Conservation (phyloP, 2,329 filamentous ascomycete genomes). For the Aspergillus sp. region DNA sequence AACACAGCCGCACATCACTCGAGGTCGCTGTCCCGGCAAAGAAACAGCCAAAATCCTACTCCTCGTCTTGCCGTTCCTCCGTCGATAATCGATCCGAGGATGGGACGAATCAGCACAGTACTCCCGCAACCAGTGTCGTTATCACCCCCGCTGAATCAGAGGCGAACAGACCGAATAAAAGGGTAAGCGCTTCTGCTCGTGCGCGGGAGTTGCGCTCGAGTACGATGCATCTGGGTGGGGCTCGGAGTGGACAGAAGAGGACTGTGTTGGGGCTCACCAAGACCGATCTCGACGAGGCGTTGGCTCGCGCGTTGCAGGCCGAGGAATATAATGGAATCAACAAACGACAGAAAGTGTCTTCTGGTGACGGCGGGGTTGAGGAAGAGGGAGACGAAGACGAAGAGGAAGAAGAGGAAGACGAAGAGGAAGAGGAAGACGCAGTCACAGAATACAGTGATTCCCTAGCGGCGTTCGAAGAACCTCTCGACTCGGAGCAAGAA, state of each 20-base stretch:
- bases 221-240: constrained; percentile 29
- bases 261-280: constrained; percentile 32
- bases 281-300: constrained; percentile 18
- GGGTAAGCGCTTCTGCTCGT: constrained; percentile 39
- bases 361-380: not conserved
- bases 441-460: not conserved
- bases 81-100: constrained; percentile 33
- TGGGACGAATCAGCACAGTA: constrained; percentile 42
- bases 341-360: constrained; percentile 30
- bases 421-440: constrained; percentile 7
- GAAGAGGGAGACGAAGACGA: constrained; percentile 4
- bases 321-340: constrained; percentile 41
- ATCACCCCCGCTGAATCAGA: constrained; percentile 46
- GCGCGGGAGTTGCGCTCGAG: constrained; percentile 43
- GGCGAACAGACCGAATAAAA: constrained; percentile 17
- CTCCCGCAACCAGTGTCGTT: constrained; percentile 53
- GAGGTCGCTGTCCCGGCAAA: constrained; percentile 26
- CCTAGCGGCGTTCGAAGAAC: constrained; percentile 6
- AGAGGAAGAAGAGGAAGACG: constrained; percentile 7
- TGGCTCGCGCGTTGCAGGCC: constrained; percentile 52
- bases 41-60: constrained; percentile 15
- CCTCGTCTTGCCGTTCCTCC: constrained; percentile 33
- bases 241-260: constrained; percentile 35
- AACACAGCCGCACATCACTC: not conserved
- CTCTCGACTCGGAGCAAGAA: constrained; percentile 7